Base-by-base conservation (phyloP, 169 alveolate genomes). In the Eimeria mitis region DNA sequence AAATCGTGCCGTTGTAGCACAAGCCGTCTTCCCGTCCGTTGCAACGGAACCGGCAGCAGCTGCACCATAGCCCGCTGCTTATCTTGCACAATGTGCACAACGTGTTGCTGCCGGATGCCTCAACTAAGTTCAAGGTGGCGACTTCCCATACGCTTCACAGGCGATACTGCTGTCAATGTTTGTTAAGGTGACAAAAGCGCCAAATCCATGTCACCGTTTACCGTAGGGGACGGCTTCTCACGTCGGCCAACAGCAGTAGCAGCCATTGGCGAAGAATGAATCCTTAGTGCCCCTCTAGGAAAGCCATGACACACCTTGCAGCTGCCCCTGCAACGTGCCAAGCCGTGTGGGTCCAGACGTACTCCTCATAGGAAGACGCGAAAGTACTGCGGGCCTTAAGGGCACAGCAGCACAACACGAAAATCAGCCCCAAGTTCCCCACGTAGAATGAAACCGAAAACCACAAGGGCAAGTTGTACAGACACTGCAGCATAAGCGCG, bases 321-420 rank as follows among this genome's bases (percentile, higher is more conserved):
- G 76, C 75, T 37, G 87, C 85, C 23, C 95, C 95, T 23, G 65
- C 75, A 37, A 89, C 73, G 44, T 89, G 95, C 95, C 95, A 89
- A 37, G 56, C 52, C 19, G 95, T 42, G 75, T 89, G 95, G 16
- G 79, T 49, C 63, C 79, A 49, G 76, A 71, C 89, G 44, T 89
- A 76, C 28, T 34, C 87, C 73, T 44, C 65, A 52, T 49, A 89
- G 8, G 54, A 54, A 13, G 68, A 49, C 31, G 95, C 81, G 21
- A 44, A 76, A 42, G 73, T 37, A 52, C 95, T 78, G 42, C 56
- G 78, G 44, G 37, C 16, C 88, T 89, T 89, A 63, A 89, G 65
- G 34, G 34, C 34, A 1, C 95, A 89, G 88, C 95, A 42, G 88
- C 56, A 28, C 6, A 89, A 5, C 56, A 71, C 65, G 78, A 89